Conservation (phyloP, 305 asterid genomes). For the Salvia sclarea region DNA sequence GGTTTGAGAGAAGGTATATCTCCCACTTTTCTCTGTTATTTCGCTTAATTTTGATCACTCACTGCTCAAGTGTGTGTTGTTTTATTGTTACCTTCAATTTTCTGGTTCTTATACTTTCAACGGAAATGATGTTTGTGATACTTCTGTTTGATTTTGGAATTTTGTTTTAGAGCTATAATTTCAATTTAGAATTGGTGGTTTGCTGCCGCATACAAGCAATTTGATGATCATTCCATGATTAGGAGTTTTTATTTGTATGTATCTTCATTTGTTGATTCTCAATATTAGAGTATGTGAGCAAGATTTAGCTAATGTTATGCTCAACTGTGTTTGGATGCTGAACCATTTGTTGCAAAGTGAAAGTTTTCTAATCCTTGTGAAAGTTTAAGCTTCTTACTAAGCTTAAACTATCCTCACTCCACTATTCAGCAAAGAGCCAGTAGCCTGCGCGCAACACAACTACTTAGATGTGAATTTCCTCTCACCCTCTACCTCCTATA, state of each 20-base stretch:
- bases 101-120: constrained; percentile 3
- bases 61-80: neutral
- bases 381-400: no score
- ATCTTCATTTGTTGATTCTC: neutral
- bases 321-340: neutral
- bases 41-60: neutral
- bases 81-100: neutral
- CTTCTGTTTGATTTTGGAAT: neutral
- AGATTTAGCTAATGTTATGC: constrained; percentile 3
- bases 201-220: neutral
- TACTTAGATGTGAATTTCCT: no score
- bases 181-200: neutral
- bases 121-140: neutral
- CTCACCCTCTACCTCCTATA: no score
- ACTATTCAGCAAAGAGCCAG: no score
- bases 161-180: constrained; percentile 12
- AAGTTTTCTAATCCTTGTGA: no score
- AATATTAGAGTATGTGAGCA: neutral
- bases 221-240: neutral
- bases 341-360: neutral
- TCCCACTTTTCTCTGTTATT: neutral
- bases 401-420: no score
- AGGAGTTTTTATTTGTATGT: neutral
- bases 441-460: no score
- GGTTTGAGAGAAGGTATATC: constrained; percentile 53